These are phyloP conservation scores for Tuber indicum DNA, from an alignment of 495 filamentous ascomycete species.

Conservation along the genomic window DNA sequence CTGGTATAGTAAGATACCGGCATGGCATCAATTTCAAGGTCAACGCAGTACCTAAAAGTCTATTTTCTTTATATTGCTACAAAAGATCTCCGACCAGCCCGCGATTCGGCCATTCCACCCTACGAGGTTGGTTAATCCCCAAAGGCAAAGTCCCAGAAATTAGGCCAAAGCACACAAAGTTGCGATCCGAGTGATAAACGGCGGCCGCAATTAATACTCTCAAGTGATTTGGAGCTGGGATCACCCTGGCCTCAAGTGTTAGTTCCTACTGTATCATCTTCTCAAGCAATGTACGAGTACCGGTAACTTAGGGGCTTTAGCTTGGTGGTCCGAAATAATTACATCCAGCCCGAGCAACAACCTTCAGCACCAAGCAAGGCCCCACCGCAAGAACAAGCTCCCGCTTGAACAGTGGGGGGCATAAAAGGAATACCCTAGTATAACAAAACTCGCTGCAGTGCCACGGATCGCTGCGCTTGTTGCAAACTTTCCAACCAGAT, in stretches of 20 bases:
- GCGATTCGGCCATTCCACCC: neutral
- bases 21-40: neutral
- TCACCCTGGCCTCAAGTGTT: neutral
- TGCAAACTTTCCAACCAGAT: neutral
- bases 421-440: neutral
- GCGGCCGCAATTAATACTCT: neutral
- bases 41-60: neutral
- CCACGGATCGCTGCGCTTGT: neutral
- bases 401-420: neutral
- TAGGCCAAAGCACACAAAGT: neutral
- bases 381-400: neutral
- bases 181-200: neutral
- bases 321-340: neutral
- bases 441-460: neutral
- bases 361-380: neutral
- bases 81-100: neutral
- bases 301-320: neutral
- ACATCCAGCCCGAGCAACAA: neutral
- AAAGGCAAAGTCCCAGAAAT: neutral
- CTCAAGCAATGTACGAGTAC: neutral
- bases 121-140: neutral
- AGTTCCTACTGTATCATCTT: neutral
- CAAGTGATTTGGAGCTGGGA: neutral
- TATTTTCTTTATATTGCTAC: neutral
- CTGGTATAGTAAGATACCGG: too few species aligned